Evolutionary conservation across 2,329 filamentous ascomycete species (phyloP).

Genomic region (Coniochaeta sp.): DNA sequence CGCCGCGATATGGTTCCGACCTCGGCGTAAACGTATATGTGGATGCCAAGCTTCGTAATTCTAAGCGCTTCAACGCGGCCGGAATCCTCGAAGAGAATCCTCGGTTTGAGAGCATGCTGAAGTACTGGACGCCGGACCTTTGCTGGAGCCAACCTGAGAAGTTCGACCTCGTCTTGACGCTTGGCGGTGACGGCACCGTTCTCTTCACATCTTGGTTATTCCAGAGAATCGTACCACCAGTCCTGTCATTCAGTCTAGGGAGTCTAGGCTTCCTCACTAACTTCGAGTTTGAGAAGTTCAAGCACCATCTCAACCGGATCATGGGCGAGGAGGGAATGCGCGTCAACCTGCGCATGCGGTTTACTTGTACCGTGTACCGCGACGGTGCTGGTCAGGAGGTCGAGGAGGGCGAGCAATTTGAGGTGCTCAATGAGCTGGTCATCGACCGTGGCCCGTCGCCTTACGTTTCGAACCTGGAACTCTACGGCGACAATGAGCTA

Average conservation of each 20-base stretch:
- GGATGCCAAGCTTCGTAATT: constrained; percentile 86
- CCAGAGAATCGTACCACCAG: constrained; percentile 78
- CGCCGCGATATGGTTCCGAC: constrained; percentile 81
- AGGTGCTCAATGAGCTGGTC: constrained; percentile 96
- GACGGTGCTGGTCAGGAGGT: constrained; percentile 56
- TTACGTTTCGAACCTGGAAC: constrained; percentile 92
- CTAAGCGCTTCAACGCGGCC: constrained; percentile 76
- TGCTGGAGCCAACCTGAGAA: constrained; percentile 92
- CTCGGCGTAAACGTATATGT: constrained; percentile 96
- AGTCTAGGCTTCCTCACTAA: constrained; percentile 84
- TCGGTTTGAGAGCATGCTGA: constrained; percentile 74
- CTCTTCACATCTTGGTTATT: constrained; percentile 90
- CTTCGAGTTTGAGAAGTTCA: constrained; percentile 83
- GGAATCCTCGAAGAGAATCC: constrained; percentile 66
- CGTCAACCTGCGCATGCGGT: constrained; percentile 96
- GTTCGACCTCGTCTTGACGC: constrained; percentile 87
- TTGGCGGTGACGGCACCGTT: constrained; percentile 81
- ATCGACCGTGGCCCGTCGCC: constrained; percentile 95
- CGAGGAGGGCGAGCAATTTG: constrained; percentile 90
- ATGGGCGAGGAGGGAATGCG: constrained; percentile 96
- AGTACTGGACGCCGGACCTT: constrained; percentile 93
- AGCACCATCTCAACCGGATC: constrained; percentile 74
- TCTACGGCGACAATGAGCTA: constrained; percentile 92
- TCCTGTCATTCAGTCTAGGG: constrained; percentile 76
- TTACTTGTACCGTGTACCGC: constrained; percentile 95